phyloP scores from a whole-genome alignment of 768 basidiomycete species.

The Tricholoma terreum region DNA sequence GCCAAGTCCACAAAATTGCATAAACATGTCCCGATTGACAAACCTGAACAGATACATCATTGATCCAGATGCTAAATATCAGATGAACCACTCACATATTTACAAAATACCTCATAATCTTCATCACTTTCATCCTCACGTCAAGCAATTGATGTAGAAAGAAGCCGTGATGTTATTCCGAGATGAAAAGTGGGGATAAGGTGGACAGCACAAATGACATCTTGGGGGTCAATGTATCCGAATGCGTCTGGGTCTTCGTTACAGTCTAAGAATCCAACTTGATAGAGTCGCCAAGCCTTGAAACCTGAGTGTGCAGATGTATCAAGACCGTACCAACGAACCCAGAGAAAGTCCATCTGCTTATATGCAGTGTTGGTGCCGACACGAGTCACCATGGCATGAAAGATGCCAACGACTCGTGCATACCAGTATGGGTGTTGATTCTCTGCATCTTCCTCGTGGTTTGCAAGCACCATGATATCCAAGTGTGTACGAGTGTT shows the following conservation, averaged over 20 bases:
- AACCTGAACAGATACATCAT: too few species aligned
- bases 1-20: too few species aligned
- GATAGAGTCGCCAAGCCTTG: neutral
- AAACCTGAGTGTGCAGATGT: neutral
- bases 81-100: neutral
- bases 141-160: neutral
- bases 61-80: too few species aligned
- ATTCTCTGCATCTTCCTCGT: neutral
- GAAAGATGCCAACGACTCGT: slow-evolving; percentile 24
- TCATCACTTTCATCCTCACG: neutral
- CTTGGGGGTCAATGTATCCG: slow-evolving; percentile 43
- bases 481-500: slow-evolving; percentile 31
- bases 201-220: slow-evolving; percentile 29
- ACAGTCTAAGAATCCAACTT: slow-evolving; percentile 19
- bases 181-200: neutral
- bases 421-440: too few species aligned
- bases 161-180: neutral
- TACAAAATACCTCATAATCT: neutral
- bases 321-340: too few species aligned
- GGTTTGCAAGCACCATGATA: slow-evolving; percentile 29
- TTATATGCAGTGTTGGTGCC: slow-evolving; percentile 4
- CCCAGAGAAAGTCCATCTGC: too few species aligned
- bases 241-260: slow-evolving; percentile 25
- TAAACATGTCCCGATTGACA: too few species aligned
- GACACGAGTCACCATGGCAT: slow-evolving; percentile 6